Evolutionary conservation across 2,329 filamentous ascomycete species (phyloP).

Genomic region (Penicillium palitans): DNA sequence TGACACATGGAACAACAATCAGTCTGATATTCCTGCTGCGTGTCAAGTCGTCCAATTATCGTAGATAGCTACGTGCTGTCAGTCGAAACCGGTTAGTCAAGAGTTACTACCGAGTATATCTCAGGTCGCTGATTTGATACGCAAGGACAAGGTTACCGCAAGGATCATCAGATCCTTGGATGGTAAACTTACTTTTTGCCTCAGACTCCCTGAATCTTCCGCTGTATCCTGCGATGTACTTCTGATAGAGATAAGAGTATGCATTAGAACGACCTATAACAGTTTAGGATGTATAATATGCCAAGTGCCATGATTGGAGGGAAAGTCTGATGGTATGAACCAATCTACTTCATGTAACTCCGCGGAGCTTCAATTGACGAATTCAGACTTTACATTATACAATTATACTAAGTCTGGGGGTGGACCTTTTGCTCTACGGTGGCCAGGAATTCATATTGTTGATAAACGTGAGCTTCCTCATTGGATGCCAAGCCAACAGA

Average conservation of each 20-base stretch:
- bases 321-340: slow-evolving; percentile 5
- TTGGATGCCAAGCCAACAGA: slow-evolving; percentile 18
- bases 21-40: slow-evolving; percentile 4
- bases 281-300: background rate
- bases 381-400: background rate
- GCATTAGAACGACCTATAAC: slow-evolving; percentile 5
- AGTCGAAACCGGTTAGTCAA: slow-evolving; percentile 5
- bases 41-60: background rate
- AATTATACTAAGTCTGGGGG: background rate
- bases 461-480: slow-evolving; percentile 28
- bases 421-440: background rate
- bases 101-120: slow-evolving; percentile 15
- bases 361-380: slow-evolving; percentile 12
- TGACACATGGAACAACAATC: slow-evolving; percentile 17
- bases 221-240: background rate
- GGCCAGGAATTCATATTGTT: slow-evolving; percentile 4
- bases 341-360: slow-evolving; percentile 13
- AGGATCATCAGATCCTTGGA: background rate
- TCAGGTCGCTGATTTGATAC: slow-evolving; percentile 18
- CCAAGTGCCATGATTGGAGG: background rate
- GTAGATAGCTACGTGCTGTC: background rate
- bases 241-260: slow-evolving; percentile 16
- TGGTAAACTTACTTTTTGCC: background rate
- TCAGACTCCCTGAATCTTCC: slow-evolving; percentile 1
- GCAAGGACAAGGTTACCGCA: background rate